Evolutionary conservation across 1,284 basidiomycete genomes (phyloP).

Genomic region (Cryptococcus depauperatus): DNA sequence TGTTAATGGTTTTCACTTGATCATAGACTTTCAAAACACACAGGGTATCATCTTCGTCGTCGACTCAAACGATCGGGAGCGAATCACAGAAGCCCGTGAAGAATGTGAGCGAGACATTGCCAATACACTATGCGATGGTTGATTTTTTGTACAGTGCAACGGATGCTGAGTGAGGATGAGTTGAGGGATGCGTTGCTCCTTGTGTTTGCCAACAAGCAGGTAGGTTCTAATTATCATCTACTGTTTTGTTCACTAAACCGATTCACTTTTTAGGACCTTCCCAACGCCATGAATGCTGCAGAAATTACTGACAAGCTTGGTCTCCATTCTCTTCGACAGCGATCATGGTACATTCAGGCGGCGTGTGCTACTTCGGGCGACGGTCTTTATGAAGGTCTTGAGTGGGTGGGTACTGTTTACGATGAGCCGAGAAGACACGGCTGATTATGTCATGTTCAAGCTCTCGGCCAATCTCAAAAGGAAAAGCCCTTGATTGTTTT

Average conservation of each 20-base stretch:
- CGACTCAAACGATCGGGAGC: constrained; percentile 99
- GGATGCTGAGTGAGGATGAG: constrained; percentile 99
- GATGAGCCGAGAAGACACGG: not conserved
- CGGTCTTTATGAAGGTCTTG: constrained; percentile 96
- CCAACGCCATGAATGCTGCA: constrained; percentile 98
- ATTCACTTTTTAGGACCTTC: constrained; percentile 59
- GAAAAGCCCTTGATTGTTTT: constrained; percentile 20
- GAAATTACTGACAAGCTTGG: constrained; percentile 99
- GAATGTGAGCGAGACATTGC: constrained; percentile 55
- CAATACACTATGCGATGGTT: not conserved
- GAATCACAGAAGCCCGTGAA: constrained; percentile 97
- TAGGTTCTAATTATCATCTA: constrained; percentile 10
- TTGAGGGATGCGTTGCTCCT: constrained; percentile 96
- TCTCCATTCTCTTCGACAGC: constrained; percentile 89
- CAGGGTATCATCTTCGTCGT: constrained; percentile 99
- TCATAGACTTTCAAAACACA: constrained; percentile 99
- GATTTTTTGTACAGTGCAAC: constrained; percentile 56
- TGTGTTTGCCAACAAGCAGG: constrained; percentile 98
- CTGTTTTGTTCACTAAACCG: not conserved
- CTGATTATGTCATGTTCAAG: constrained; percentile 12
- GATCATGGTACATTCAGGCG: constrained; percentile 99
- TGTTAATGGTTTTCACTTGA: not conserved
- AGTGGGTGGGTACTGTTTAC: constrained; percentile 57
- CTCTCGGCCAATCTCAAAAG: constrained; percentile 48
- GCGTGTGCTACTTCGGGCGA: constrained; percentile 98